Base-by-base conservation (phyloP, 169 alveolate genomes). In the Neospora caninum region DNA sequence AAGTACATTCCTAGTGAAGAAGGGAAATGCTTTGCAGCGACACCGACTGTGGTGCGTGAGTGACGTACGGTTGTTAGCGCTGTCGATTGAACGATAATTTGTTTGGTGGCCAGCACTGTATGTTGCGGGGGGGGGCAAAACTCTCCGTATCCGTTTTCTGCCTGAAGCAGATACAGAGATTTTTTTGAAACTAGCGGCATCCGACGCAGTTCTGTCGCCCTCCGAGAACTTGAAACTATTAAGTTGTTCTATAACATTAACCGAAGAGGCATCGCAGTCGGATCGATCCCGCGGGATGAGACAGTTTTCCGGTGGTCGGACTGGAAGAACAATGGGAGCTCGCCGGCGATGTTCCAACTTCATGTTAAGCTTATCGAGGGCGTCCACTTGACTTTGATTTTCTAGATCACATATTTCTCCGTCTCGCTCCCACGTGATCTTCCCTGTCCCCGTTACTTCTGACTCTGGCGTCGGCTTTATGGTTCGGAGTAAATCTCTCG, bases 261-360 rank as follows among this genome's bases (percentile, higher is more conserved):
- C 22, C 58, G 13, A 49, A 49, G 58, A 13, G 13, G 13, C 58
- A 49, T 13, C 13, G 58, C 13, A 49, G 58, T 13, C 4, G 4
- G 58, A 13, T 49, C 58, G 58, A 4, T 49, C 58, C 58, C 58
- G 58, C 13, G 4, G 22, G 13, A 49, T 49, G 13, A 49, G 73
- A 27, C 73, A 27, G 73, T 64, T 0, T 7, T 64, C n/a, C n/a
- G 39, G 86, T 10, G 86, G 42, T 25, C 27, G 45, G 45, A 78
- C 42, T 18, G 86, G 86, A 20, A 78, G 45, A 20, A 78, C 86
- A n/a, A 78, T 43, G 45, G 86, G 86, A n/a, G 86, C 86, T 13
- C 10, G 20, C 20, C 86, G 39, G 39, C 86, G 39, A 16, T 16
- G 42, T n/a, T 38, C 86, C 49, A 38, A 10, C 45, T n/a, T 78